Evolutionary conservation across 257 asterid species (phyloP).

Genomic region (Petunia secreta): DNA sequence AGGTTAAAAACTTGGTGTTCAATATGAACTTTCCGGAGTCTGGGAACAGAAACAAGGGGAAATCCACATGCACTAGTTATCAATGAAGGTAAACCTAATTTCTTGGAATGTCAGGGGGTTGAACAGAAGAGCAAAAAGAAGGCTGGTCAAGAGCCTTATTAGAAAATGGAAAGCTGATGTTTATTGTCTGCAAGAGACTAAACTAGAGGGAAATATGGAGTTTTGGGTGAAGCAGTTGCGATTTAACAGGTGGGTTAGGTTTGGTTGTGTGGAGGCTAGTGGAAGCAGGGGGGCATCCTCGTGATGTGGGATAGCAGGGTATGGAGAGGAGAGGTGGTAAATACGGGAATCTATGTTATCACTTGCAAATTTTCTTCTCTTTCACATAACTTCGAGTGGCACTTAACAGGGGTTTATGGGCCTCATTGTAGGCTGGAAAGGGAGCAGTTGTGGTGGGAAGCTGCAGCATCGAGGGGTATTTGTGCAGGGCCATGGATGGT

Average conservation of each 20-base stretch:
- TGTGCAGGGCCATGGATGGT: neutral
- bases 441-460: neutral
- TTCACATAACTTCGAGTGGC: neutral
- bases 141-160: neutral
- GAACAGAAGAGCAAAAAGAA: neutral
- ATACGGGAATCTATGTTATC: neutral
- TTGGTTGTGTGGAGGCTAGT: too few species aligned
- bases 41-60: neutral
- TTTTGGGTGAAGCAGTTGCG: too few species aligned
- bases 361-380: neutral
- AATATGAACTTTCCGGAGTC: neutral
- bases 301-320: too few species aligned
- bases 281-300: too few species aligned
- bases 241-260: too few species aligned
- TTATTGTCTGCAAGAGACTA: too few species aligned
- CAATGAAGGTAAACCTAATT: conserved; percentile 10
- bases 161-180: neutral
- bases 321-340: neutral
- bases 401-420: neutral
- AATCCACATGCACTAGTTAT: neutral
- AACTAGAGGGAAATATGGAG: too few species aligned
- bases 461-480: neutral
- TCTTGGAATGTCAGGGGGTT: neutral
- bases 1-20: neutral
- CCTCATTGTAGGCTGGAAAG: neutral